These are phyloP conservation scores for Plantago ovata DNA, from an alignment of 257 asterid species.

Conservation along the genomic window DNA sequence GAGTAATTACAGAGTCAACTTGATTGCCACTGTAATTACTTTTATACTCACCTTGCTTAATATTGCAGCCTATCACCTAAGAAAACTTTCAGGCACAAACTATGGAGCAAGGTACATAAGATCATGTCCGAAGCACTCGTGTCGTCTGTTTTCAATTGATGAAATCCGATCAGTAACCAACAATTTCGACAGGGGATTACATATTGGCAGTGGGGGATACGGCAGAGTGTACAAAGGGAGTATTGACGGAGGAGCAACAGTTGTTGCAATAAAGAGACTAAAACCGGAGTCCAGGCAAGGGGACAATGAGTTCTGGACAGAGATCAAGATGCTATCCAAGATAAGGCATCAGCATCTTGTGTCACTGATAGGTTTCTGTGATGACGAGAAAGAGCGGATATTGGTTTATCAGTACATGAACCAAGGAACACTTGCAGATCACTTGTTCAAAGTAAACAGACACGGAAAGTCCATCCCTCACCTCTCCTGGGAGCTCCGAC, in stretches of 20 bases:
- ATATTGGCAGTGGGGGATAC: conserved; percentile 68
- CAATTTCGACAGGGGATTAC: conserved; percentile 36
- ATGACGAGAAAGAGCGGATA: conserved; percentile 48
- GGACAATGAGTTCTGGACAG: conserved; percentile 52
- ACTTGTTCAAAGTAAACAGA: conserved; percentile 43
- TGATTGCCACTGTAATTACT: conserved; percentile 30
- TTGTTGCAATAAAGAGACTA: conserved; percentile 54
- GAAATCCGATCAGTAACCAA: conserved; percentile 50
- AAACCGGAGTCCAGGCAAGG: conserved; percentile 53
- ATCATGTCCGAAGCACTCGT: conserved; percentile 25
- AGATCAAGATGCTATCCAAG: conserved; percentile 58
- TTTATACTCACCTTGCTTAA: conserved; percentile 35
- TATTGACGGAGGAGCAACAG: conserved; percentile 41
- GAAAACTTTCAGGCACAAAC: conserved; percentile 31
- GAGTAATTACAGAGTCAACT: conserved; percentile 28
- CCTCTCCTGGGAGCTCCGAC: conserved; percentile 60
- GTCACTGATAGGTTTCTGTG: conserved; percentile 65
- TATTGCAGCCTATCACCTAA: conserved; percentile 36
- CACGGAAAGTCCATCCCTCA: conserved; percentile 28
- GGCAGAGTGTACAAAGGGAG: conserved; percentile 65
- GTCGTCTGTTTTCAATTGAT: conserved; percentile 57
- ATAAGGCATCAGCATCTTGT: conserved; percentile 54
- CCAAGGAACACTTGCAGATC: conserved; percentile 52
- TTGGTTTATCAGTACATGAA: conserved; percentile 58
- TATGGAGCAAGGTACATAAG: conserved; percentile 24